These are phyloP conservation scores for Apodospora peruviana DNA, from an alignment of 495 filamentous ascomycete species.

Conservation along the genomic window DNA sequence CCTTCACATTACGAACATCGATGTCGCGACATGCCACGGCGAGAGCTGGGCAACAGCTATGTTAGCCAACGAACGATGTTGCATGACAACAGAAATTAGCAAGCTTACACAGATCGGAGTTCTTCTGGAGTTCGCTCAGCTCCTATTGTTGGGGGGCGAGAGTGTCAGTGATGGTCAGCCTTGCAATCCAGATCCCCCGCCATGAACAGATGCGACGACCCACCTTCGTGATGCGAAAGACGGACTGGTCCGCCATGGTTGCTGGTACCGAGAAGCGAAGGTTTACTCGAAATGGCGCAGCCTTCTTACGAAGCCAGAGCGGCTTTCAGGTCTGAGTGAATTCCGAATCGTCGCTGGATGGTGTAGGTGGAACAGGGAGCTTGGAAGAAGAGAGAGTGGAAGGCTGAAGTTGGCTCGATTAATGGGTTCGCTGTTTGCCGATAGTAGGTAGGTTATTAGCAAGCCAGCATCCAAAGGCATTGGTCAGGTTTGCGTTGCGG, in stretches of 20 bases:
- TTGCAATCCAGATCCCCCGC: conserved; percentile 19
- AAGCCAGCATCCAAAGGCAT: no score
- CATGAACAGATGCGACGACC: conserved; percentile 12
- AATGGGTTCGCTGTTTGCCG: no score
- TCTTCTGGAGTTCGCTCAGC: conserved; percentile 74
- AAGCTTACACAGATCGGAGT: conserved; percentile 69
- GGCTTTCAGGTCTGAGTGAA: not conserved
- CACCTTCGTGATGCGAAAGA: conserved; percentile 81
- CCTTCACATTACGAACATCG: conserved; percentile 83
- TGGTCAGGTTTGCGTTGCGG: no score
- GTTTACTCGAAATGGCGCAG: not conserved
- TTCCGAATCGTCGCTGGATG: no score
- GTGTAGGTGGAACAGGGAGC: no score
- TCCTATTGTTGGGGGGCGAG: conserved; percentile 49
- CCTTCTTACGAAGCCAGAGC: conserved; percentile 3
- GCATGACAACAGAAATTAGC: not conserved
- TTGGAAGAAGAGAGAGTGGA: no score
- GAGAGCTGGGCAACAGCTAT: conserved; percentile 50
- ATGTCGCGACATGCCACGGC: conserved; percentile 80
- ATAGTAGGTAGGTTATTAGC: no score
- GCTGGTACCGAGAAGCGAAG: conserved; percentile 10
- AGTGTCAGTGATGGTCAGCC: conserved; percentile 30
- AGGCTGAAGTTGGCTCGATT: no score
- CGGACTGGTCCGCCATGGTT: conserved; percentile 74
- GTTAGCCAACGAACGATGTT: not conserved